Evolutionary conservation across 306 rosid genomes (phyloP).

Genomic region (Parietaria judaica): DNA sequence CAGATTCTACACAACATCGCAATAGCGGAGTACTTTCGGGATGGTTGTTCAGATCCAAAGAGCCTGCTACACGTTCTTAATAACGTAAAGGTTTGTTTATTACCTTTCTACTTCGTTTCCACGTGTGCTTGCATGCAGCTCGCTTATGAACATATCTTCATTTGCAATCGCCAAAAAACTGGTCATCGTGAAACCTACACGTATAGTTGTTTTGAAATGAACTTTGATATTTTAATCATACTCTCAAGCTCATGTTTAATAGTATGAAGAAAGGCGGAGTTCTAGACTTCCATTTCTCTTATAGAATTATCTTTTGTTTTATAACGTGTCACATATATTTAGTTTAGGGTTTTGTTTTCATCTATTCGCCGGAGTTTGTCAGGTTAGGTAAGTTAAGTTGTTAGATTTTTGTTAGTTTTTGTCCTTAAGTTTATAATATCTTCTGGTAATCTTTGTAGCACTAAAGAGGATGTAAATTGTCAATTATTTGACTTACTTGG

Average conservation of each 20-base stretch:
- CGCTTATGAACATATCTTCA: background rate
- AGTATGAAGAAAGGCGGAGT: background rate
- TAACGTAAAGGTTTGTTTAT: slow-evolving; percentile 63
- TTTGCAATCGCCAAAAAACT: background rate
- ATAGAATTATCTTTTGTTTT: no score
- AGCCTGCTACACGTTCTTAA: slow-evolving; percentile 73
- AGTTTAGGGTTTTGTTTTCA: background rate
- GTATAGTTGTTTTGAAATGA: background rate
- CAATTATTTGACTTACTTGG: background rate
- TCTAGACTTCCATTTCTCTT: background rate
- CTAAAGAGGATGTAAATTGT: background rate
- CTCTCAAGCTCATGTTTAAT: background rate
- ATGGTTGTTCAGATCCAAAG: slow-evolving; percentile 81
- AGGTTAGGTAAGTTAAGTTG: no score
- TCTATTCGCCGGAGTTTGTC: no score
- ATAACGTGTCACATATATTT: background rate
- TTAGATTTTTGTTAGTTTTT: no score
- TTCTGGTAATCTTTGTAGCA: no score
- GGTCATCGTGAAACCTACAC: background rate
- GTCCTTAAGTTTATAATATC: no score
- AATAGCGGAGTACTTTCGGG: slow-evolving; percentile 68
- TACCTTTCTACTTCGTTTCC: slow-evolving; percentile 9
- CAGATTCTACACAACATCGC: slow-evolving; percentile 91
- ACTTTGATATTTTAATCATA: background rate
- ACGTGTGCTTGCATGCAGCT: slow-evolving; percentile 1